Conservation (phyloP, 164 flowering plant species). For the Vitis rupestris region DNA sequence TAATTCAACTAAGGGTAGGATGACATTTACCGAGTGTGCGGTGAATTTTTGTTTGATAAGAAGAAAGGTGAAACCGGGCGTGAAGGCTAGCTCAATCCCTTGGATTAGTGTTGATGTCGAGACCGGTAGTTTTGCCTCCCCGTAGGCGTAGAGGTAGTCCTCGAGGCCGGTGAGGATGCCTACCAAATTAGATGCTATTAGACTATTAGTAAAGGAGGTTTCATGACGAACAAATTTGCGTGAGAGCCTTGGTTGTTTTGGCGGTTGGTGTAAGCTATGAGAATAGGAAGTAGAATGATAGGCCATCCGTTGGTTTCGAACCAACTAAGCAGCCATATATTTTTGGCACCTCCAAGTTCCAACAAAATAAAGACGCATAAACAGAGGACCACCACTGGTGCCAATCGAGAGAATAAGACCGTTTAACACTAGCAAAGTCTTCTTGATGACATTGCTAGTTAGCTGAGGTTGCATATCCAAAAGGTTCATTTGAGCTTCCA, state of each 20-base stretch:
- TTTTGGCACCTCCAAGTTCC: slow-evolving; percentile 47
- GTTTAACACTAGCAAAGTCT: slow-evolving; percentile 28
- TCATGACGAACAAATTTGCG: slow-evolving; percentile 25
- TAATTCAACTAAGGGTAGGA: slow-evolving; percentile 42
- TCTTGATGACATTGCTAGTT: slow-evolving; percentile 1
- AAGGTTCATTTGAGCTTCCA: too few species aligned
- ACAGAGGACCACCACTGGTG: slow-evolving; percentile 46
- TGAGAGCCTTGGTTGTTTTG: slow-evolving; percentile 8
- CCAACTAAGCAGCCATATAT: slow-evolving; percentile 53
- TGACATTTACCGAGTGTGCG: slow-evolving; percentile 38
- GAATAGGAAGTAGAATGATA: slow-evolving; percentile 41
- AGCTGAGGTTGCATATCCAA: not conserved
- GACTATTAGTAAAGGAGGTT: slow-evolving; percentile 23
- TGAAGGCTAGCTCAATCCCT: slow-evolving; percentile 55
- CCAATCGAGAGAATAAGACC: slow-evolving; percentile 36
- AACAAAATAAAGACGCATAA: slow-evolving; percentile 54
- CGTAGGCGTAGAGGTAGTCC: slow-evolving; percentile 51
- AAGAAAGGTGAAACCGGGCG: slow-evolving; percentile 42
- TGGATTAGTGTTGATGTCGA: slow-evolving; percentile 50
- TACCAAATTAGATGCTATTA: slow-evolving; percentile 28
- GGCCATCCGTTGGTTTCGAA: slow-evolving; percentile 59
- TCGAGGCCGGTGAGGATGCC: slow-evolving; percentile 48
- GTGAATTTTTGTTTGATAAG: slow-evolving; percentile 56
- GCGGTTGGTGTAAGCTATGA: slow-evolving; percentile 23
- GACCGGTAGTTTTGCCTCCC: slow-evolving; percentile 48